Percentiles rank a stretch among this genome's conserved stretches.
Conservation (phyloP, 2,329 filamentous ascomycete genomes). For the Mariannaea sp. region DNA sequence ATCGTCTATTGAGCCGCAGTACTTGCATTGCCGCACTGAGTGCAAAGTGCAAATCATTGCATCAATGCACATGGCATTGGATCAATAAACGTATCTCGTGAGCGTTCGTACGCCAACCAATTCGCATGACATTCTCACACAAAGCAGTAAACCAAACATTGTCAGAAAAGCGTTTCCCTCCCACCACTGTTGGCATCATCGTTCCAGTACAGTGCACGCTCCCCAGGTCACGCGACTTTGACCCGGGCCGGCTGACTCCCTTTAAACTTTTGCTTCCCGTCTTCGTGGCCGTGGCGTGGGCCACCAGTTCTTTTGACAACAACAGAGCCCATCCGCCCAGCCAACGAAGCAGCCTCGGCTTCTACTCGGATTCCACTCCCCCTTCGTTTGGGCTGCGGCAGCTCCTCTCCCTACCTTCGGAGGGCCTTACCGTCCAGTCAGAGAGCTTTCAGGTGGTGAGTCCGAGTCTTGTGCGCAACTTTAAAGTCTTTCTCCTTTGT, state of each 20-base stretch:
- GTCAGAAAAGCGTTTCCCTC: not conserved
- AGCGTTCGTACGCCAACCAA: not conserved
- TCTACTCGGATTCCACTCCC: slow-evolving; percentile 4
- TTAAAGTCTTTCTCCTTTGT: too few relatives aligned
- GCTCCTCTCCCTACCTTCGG: not conserved
- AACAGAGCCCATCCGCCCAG: not conserved
- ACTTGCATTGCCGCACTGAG: slow-evolving; percentile 8
- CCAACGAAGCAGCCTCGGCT: slow-evolving; percentile 3
- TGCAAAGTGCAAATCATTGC: not conserved
- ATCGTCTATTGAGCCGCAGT: not conserved
- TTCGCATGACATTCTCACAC: not conserved
- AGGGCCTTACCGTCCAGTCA: too few relatives aligned
- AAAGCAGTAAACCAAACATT: not conserved
- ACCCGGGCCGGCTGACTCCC: slow-evolving; percentile 10
- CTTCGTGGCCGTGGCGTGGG: slow-evolving; percentile 14
- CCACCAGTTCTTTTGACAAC: not conserved
- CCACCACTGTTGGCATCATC: not conserved
- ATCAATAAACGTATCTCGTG: not conserved
- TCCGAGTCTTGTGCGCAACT: too few relatives aligned
- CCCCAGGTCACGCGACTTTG: slow-evolving; percentile 14
- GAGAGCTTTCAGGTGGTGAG: too few relatives aligned
- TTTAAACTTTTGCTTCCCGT: not conserved
- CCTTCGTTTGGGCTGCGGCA: not conserved
- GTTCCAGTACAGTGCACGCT: not conserved
- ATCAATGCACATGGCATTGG: not conserved